These are phyloP conservation scores for Neoascochyta sp. DNA, from an alignment of 2,329 filamentous ascomycete species.

Conservation along the genomic window DNA sequence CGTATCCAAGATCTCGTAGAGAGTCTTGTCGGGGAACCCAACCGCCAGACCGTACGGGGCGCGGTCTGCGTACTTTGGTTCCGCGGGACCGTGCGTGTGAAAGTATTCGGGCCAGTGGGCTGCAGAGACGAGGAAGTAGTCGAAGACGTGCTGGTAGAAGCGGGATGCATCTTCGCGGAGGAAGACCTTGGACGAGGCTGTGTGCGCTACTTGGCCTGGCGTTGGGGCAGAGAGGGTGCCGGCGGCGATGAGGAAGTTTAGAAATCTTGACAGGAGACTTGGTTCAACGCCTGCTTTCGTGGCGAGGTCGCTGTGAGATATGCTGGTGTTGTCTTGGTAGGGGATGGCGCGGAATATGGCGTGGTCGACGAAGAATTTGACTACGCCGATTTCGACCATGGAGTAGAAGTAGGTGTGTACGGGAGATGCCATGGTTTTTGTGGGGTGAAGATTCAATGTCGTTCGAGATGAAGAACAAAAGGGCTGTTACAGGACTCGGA, in stretches of 20 bases:
- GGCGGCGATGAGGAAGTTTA: conserved; percentile 3
- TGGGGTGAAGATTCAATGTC: no score
- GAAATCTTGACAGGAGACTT: conserved; percentile 5
- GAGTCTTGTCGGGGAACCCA: conserved; percentile 9
- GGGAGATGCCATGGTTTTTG: no score
- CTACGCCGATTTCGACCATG: conserved; percentile 7
- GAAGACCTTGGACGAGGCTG: conserved; percentile 5
- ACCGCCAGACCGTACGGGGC: conserved; percentile 3
- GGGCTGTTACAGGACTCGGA: no score
- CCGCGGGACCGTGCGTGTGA: conserved; percentile 5
- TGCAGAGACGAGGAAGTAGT: conserved; percentile 6
- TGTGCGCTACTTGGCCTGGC: conserved; percentile 6
- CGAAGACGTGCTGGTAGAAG: conserved; percentile 8
- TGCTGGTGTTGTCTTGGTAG: conserved; percentile 4
- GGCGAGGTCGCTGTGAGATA: conserved; percentile 3
- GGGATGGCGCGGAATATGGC: conserved; percentile 7
- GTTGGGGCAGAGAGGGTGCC: conserved; percentile 2
- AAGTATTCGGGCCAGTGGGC: conserved; percentile 6
- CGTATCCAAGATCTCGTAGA: conserved; percentile 7
- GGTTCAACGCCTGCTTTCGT: conserved; percentile 2
- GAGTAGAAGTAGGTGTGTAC: conserved; percentile 8
- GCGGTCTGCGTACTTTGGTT: conserved; percentile 5
- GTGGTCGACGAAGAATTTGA: conserved; percentile 7
- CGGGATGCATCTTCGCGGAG: conserved; percentile 1
- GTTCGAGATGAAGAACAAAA: no score